Evolutionary conservation across 306 rosid genomes (phyloP).

Genomic region (Lupinus albus): DNA sequence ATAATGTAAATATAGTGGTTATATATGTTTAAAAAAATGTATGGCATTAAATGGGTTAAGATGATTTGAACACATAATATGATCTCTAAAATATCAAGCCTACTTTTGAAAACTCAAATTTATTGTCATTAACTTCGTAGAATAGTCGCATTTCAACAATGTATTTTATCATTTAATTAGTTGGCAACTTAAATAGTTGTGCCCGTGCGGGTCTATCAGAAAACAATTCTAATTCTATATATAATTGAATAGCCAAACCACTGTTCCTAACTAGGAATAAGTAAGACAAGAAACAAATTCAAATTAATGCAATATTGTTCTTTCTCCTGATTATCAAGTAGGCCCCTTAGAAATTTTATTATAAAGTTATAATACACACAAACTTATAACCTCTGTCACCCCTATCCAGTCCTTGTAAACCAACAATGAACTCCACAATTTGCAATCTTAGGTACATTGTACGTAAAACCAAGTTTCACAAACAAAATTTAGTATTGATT

Average conservation of each 20-base stretch:
- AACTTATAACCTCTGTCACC: conserved; percentile 22
- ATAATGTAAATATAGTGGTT: no score
- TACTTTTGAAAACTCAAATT: no score
- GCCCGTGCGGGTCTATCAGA: conserved; percentile 39
- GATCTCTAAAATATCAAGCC: no score
- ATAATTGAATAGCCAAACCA: conserved; percentile 31
- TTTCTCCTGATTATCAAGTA: conserved; percentile 34
- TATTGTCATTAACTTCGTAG: no score
- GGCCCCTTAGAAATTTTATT: conserved; percentile 33
- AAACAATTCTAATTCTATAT: conserved; percentile 7
- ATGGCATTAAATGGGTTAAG: no score
- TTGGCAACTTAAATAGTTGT: conserved; percentile 12
- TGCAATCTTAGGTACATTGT: conserved; percentile 31
- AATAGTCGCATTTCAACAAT: neutral
- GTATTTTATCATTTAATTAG: conserved; percentile 15
- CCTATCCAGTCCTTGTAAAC: conserved; percentile 21
- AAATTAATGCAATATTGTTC: conserved; percentile 39
- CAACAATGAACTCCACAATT: conserved; percentile 31
- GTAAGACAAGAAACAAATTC: conserved; percentile 40
- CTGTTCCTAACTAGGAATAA: conserved; percentile 37
- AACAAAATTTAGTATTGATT: conserved; percentile 17
- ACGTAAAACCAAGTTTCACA: conserved; percentile 6
- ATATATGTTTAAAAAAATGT: no score
- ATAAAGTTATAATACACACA: conserved; percentile 15
- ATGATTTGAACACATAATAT: no score